These are phyloP conservation scores for Castanea sativa DNA, from an alignment of 306 rosid species.

Conservation along the genomic window DNA sequence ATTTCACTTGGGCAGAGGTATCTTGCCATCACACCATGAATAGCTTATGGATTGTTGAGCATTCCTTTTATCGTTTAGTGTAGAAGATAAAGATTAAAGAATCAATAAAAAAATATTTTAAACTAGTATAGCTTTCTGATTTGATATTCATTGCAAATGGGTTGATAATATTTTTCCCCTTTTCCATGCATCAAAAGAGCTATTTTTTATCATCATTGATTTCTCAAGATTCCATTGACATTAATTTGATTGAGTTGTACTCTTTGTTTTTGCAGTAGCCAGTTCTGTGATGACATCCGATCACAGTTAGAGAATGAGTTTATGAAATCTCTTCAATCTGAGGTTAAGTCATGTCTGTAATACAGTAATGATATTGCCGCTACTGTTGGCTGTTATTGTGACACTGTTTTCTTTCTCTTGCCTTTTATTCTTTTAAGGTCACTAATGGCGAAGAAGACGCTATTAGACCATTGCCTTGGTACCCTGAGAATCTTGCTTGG, in stretches of 20 bases:
- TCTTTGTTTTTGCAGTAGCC: slow-evolving; percentile 63
- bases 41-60: not conserved
- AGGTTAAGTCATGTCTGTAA: slow-evolving; percentile 37
- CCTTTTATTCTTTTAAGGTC: slow-evolving; percentile 42
- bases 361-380: not conserved
- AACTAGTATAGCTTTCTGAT: too few relatives aligned
- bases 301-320: slow-evolving; percentile 79
- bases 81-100: too few relatives aligned
- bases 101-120: too few relatives aligned
- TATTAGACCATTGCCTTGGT: slow-evolving; percentile 90
- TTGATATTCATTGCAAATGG: not conserved
- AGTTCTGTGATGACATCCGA: slow-evolving; percentile 70
- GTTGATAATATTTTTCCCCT: not conserved
- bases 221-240: slow-evolving; percentile 1
- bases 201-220: not conserved
- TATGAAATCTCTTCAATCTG: slow-evolving; percentile 66
- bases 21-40: not conserved
- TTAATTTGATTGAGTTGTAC: slow-evolving; percentile 13
- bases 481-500: slow-evolving; percentile 94
- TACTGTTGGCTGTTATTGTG: not conserved
- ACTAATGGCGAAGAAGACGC: slow-evolving; percentile 70
- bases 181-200: not conserved
- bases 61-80: not conserved
- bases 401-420: not conserved
- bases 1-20: too few relatives aligned